Evolutionary conservation across 306 rosid species (phyloP), one percentile per base, ranked within the genome.

Genomic region (Clitoria ternatea): DNA sequence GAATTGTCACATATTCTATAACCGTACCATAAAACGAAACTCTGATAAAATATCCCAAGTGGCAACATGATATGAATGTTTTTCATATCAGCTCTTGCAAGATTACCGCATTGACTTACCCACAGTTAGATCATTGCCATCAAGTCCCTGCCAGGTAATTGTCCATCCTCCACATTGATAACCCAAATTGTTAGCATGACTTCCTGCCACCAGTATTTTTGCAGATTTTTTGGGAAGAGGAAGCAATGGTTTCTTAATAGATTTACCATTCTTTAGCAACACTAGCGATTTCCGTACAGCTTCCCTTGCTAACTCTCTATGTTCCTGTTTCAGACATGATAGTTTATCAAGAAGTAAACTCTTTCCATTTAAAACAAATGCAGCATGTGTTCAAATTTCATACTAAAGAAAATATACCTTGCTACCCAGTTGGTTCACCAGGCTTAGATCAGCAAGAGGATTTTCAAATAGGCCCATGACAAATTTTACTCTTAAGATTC

Each of bases 81-180:
- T 57, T 61, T 57, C 24, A 11, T 52, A n/a, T 9, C n/a, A 32
- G 2, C 42, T 18, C 12, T 13, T 55, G 39, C 6, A 57, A 8
- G 61, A 15, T 32, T 30, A 30, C 15, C 15, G 7, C 7, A n/a
- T 15, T 15, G 61, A 54, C 90, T 56, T 84, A 90, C 98, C 98
- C 1, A 18, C 19, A 29, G 97, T 91, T 50, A 83, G 87, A 62
- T 89, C 78, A 44, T 87, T 91, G 76, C 91, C 96, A 35, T n/a
- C 42, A 17, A 80, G 87, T 6, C 99, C 99, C 78, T 91, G 97
- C 99, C 99, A 94, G 17, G 89, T 74, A 66, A 90, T 81, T n/a
- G 99, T 91, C 97, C 99, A 94, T 61, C 99, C 99, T 72, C 97
- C 99, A 50, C 99, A 94, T 75, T 94, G 99, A 69, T 81, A 48